A percentile compares a stretch with the other conserved stretches of the same genome.
phyloP scores from a whole-genome alignment of 2,329 filamentous ascomycete species.

The Magnaporthiopsis poae region DNA sequence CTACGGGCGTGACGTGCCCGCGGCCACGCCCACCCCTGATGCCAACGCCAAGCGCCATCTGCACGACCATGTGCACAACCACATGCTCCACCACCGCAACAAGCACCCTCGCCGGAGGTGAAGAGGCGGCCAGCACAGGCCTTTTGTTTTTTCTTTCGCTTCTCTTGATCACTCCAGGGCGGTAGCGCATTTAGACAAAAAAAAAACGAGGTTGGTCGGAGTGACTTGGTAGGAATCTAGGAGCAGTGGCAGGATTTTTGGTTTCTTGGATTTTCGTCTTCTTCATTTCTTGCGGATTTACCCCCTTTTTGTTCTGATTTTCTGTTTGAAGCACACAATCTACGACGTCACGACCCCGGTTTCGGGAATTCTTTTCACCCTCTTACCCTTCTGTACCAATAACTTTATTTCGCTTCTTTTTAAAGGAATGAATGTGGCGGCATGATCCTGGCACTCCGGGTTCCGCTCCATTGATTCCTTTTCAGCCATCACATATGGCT shows the following conservation, averaged over 20 bases:
- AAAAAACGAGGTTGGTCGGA: too few relatives aligned
- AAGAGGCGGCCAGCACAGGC: not conserved
- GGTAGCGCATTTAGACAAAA: not conserved
- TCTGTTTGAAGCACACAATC: not conserved
- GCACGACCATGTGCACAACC: conserved; percentile 29
- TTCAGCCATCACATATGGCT: not conserved
- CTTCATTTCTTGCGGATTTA: not conserved
- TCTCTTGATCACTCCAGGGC: not conserved
- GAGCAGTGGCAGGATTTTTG: not conserved
- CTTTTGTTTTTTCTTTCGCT: not conserved
- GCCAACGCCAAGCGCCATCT: conserved; percentile 26
- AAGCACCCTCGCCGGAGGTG: conserved; percentile 5
- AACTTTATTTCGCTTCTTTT: not conserved
- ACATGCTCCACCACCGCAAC: conserved; percentile 24
- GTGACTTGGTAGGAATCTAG: not conserved
- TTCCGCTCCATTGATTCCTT: not conserved
- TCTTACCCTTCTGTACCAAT: not conserved
- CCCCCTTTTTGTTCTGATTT: not conserved
- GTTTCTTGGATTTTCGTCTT: not conserved
- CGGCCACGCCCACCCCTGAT: conserved; percentile 6
- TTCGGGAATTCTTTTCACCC: not conserved
- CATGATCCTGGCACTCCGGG: not conserved
- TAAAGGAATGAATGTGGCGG: not conserved
- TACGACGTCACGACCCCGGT: not conserved
- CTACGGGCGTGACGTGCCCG: conserved; percentile 21